These are phyloP conservation scores for Pichia insulana DNA, from an alignment of 805 yeast genomes.

Conservation along the genomic window DNA sequence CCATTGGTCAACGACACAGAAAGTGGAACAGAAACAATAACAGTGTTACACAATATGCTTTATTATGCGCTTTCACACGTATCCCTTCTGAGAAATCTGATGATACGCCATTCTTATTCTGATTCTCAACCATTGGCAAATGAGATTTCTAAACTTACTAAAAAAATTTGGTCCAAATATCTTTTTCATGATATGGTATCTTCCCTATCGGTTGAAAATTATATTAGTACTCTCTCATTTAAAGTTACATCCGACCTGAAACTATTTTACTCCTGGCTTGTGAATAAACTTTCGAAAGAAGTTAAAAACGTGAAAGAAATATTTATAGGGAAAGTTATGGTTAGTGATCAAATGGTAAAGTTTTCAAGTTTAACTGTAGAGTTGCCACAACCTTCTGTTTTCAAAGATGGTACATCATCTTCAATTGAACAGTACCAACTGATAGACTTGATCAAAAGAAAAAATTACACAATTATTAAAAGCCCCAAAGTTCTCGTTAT, in stretches of 20 bases:
- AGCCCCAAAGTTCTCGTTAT: slow-evolving; percentile 49
- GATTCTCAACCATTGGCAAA: slow-evolving; percentile 24
- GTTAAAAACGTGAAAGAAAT: slow-evolving; percentile 23
- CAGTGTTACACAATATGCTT: slow-evolving; percentile 35
- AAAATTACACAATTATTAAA: slow-evolving; percentile 30
- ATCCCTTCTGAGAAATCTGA: slow-evolving; percentile 37
- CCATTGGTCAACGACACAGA: slow-evolving; percentile 44
- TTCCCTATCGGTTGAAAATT: slow-evolving; percentile 55
- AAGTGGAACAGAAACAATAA: neutral
- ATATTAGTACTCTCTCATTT: slow-evolving; percentile 37
- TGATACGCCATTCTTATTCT: slow-evolving; percentile 25
- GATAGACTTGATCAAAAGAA: slow-evolving; percentile 34
- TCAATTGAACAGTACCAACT: slow-evolving; percentile 47
- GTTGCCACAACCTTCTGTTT: slow-evolving; percentile 49
- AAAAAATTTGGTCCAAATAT: slow-evolving; percentile 57
- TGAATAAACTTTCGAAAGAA: slow-evolving; percentile 36
- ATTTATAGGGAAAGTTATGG: slow-evolving; percentile 46
- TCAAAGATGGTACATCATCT: slow-evolving; percentile 37
- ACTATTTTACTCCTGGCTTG: slow-evolving; percentile 49
- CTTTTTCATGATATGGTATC: slow-evolving; percentile 57
- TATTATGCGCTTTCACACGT: slow-evolving; percentile 51
- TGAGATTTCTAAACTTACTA: slow-evolving; percentile 37
- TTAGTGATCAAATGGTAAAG: slow-evolving; percentile 21
- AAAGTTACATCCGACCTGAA: slow-evolving; percentile 34
- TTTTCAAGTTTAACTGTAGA: slow-evolving; percentile 53